Evolutionary conservation across 1,139 yeast species (phyloP), one percentile per base, ranked within the genome.

Genomic region (Diutina sp.): DNA sequence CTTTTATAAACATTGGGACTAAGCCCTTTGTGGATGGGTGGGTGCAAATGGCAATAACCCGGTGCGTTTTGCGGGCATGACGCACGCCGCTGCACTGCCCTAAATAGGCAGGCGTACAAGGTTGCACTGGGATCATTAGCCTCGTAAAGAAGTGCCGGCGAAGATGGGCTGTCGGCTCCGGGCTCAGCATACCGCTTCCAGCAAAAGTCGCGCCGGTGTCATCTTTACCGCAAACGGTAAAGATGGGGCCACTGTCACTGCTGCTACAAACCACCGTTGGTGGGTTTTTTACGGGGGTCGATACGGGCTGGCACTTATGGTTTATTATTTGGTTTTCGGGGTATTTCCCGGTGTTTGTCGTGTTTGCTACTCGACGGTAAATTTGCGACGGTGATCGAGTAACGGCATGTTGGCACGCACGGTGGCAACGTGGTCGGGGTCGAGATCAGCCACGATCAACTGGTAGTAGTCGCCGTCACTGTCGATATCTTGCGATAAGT

Each of bases 321-420:
- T 46, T 46, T 28, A 25, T 46, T 16, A 18, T 46, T 21, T 3
- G 48, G n/a, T n/a, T n/a, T 25, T 16, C 16, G 18, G 7, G 48
- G 18, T 3, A 9, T 21, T 28, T 16, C 16, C 11, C 14, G 29
- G 8, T 7, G n/a, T 44, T 35, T 12, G 41, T 35, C 11, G 14
- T 11, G 41, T 35, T 12, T 12, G 46, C 25, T 44, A 44, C 46
- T 6, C n/a, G 16, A 18, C 16, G 25, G 46, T 44, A 44, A 16
- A 44, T n/a, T 44, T 7, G 6, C 53, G 28, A 29, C 93, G 73
- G 65, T 89, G 96, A 1, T 75, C 70, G 78, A 85, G 77, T 55
- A 88, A 69, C 0, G 96, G 96, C 91, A 89, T 85, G 60, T 84
- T 81, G 18, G 65, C 65, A 61, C 96, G 73, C 11, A 85, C 76